Conservation (phyloP, 2,329 filamentous ascomycete species). For the Claviceps monticola region DNA sequence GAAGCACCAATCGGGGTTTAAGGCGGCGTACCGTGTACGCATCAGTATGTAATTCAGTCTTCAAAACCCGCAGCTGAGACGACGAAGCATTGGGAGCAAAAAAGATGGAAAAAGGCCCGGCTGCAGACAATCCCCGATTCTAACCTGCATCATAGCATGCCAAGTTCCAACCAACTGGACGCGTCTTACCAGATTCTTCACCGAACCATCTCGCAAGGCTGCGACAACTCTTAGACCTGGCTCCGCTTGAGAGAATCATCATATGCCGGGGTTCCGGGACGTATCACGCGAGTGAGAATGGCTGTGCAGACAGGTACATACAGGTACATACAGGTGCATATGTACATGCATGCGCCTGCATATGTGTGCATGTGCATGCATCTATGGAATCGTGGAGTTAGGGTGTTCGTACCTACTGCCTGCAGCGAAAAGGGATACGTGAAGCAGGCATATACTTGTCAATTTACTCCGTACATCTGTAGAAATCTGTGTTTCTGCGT, state of each 20-base stretch:
- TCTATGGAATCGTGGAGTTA: too few relatives aligned
- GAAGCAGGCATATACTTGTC: too few relatives aligned
- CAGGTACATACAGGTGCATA: too few relatives aligned
- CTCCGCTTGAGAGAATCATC: not conserved
- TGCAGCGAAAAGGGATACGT: too few relatives aligned
- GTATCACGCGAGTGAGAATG: too few relatives aligned
- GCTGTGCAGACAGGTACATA: too few relatives aligned
- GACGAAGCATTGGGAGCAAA: not conserved
- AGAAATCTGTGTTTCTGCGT: too few relatives aligned
- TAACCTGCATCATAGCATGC: not conserved
- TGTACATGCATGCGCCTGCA: too few relatives aligned
- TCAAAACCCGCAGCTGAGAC: not conserved
- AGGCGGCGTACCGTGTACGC: not conserved
- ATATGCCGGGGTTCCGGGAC: not conserved
- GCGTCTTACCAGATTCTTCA: slow-evolving; percentile 1
- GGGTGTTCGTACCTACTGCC: too few relatives aligned
- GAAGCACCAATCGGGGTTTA: not conserved
- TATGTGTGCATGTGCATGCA: too few relatives aligned
- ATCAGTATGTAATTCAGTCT: too few relatives aligned
- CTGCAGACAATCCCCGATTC: not conserved
- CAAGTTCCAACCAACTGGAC: not conserved
- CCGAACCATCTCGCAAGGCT: not conserved
- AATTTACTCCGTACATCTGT: too few relatives aligned
- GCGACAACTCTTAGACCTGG: not conserved
- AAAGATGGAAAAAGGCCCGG: not conserved